These are phyloP conservation scores for Salvia miltiorrhiza DNA, from an alignment of 257 asterid species.

Conservation along the genomic window DNA sequence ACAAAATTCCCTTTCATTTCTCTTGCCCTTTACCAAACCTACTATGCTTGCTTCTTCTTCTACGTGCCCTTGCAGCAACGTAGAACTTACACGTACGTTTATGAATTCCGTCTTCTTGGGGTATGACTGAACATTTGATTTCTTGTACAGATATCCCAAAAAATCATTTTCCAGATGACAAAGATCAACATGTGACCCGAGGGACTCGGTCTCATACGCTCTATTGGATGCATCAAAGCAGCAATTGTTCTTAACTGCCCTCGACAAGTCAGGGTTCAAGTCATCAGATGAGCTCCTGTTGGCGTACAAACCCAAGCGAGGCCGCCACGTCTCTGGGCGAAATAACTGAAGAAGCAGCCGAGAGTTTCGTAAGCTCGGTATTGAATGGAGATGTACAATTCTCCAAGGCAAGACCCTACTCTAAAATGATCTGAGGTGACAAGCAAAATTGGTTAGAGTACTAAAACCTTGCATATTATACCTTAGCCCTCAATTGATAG, in stretches of 20 bases:
- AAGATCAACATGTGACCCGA: conserved; percentile 35
- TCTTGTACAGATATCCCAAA: conserved; percentile 62
- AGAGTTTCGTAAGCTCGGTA: conserved; percentile 61
- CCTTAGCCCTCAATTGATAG: not conserved
- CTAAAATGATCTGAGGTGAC: conserved; percentile 28
- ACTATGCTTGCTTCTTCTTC: too few relatives aligned
- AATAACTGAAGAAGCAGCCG: conserved; percentile 55
- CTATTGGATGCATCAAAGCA: conserved; percentile 77
- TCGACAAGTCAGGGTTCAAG: conserved; percentile 64
- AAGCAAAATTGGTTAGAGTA: not conserved
- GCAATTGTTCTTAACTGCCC: conserved; percentile 57
- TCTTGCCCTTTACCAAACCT: too few relatives aligned
- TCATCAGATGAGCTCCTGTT: conserved; percentile 54
- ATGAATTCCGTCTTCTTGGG: not conserved
- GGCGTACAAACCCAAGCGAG: conserved; percentile 84
- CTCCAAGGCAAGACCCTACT: conserved; percentile 51
- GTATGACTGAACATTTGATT: not conserved
- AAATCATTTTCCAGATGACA: conserved; percentile 63
- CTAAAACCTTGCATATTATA: not conserved
- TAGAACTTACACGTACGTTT: not conserved
- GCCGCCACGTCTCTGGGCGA: conserved; percentile 46
- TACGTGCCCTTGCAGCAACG: not conserved
- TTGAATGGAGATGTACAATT: conserved; percentile 77
- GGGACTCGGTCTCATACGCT: conserved; percentile 61
- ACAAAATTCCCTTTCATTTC: not conserved